Percentiles rank a stretch among this genome's conserved stretches.
These are phyloP conservation scores for Articulospora tetracladia DNA, from an alignment of 495 filamentous ascomycete species.

Conservation along the genomic window DNA sequence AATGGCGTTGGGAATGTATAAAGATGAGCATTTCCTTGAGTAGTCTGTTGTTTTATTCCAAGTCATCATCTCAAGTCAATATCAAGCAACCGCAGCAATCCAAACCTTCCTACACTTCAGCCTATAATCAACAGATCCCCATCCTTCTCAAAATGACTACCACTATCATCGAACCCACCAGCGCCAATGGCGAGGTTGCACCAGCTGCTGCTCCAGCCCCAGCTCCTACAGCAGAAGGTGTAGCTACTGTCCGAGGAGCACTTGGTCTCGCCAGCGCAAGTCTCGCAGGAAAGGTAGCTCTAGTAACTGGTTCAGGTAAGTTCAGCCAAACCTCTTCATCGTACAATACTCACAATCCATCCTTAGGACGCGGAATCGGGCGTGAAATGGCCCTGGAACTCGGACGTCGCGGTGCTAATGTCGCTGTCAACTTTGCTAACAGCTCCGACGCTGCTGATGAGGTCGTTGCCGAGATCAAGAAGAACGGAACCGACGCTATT, in stretches of 20 bases:
- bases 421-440: conserved; percentile 76
- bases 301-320: conserved; percentile 44
- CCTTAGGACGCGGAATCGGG: conserved; percentile 72
- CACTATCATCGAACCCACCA: no score
- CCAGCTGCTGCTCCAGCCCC: no score
- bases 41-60: not conserved
- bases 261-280: conserved; percentile 44
- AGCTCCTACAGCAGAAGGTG: no score
- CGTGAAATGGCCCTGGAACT: conserved; percentile 73
- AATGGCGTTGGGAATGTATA: not conserved
- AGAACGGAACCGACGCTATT: conserved; percentile 50
- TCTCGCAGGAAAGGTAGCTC: conserved; percentile 47
- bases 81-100: not conserved
- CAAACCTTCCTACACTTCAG: not conserved
- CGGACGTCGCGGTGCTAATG: conserved; percentile 62
- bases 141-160: not conserved
- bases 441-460: conserved; percentile 61
- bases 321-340: conserved; percentile 15
- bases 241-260: conserved; percentile 30
- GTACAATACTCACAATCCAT: conserved; percentile 43
- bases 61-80: not conserved
- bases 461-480: conserved; percentile 58
- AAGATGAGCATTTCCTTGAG: no score
- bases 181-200: no score
- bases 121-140: not conserved